These are phyloP conservation scores for Lotus japonicus DNA, from an alignment of 306 rosid genomes.

Conservation along the genomic window DNA sequence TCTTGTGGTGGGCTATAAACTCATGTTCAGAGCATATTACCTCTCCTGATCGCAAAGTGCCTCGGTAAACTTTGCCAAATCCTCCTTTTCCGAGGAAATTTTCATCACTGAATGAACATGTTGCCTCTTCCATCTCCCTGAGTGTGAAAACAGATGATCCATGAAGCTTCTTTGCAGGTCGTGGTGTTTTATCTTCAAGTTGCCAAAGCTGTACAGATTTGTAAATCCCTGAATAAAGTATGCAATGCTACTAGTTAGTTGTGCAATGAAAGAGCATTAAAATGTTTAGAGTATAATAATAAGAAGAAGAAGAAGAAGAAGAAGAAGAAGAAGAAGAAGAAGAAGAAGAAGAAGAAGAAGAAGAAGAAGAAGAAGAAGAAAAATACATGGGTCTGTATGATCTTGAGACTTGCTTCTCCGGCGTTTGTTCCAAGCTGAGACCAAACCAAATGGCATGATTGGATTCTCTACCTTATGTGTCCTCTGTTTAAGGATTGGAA, in stretches of 20 bases:
- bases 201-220: conserved; percentile 77
- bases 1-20: not conserved
- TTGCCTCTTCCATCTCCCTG: conserved; percentile 92
- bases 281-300: not conserved
- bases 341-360: too few species aligned
- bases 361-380: too few species aligned
- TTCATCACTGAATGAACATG: conserved; percentile 74
- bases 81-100: conserved; percentile 94
- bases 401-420: conserved; percentile 77
- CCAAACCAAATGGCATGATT: conserved; percentile 80
- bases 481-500: conserved; percentile 18
- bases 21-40: conserved; percentile 20
- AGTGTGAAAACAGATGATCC: conserved; percentile 75
- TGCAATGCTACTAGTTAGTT: not conserved
- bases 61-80: conserved; percentile 79
- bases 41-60: conserved; percentile 81
- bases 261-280: not conserved
- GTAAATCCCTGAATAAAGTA: conserved; percentile 61
- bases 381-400: conserved; percentile 69
- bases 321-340: too few species aligned
- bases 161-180: conserved; percentile 58
- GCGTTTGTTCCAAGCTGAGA: conserved; percentile 96
- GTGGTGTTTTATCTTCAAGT: conserved; percentile 58
- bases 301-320: too few species aligned
- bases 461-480: conserved; percentile 18